A percentile compares a stretch with the other conserved stretches of the same genome.
Conservation (phyloP, 2,329 filamentous ascomycete species). For the Berkeleyomyces basicola region DNA sequence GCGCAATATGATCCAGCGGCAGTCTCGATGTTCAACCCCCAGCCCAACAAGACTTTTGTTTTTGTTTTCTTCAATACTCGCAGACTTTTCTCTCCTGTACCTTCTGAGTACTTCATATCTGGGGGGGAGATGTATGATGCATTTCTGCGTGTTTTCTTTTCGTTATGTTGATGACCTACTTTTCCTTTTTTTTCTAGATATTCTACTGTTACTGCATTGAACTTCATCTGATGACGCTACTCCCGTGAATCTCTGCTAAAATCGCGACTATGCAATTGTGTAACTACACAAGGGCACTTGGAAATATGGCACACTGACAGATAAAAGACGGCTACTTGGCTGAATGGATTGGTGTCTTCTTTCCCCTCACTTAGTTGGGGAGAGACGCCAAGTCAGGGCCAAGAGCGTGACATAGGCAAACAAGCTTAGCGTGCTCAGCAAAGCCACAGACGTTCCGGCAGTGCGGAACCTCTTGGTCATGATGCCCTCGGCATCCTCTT, state of each 20-base stretch:
- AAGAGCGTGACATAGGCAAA: slow-evolving; percentile 40
- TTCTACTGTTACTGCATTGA: neutral
- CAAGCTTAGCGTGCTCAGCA: slow-evolving; percentile 40
- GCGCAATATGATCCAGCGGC: no score
- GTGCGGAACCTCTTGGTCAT: slow-evolving; percentile 41
- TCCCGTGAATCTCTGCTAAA: neutral
- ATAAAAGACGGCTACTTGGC: no score
- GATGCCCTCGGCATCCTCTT: slow-evolving; percentile 21
- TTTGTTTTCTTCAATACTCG: neutral
- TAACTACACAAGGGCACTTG: no score
- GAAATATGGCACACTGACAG: no score
- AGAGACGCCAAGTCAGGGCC: slow-evolving; percentile 32
- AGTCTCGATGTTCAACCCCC: no score
- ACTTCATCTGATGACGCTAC: neutral
- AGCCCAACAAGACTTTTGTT: neutral
- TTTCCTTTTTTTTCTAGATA: neutral
- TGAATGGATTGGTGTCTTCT: neutral
- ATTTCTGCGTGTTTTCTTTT: neutral
- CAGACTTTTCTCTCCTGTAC: neutral
- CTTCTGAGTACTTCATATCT: no score
- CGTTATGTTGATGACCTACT: neutral
- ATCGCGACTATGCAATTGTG: no score
- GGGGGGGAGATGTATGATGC: neutral
- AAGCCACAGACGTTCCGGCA: slow-evolving; percentile 43
- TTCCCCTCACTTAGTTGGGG: neutral